Conservation (phyloP, 345 rosid genomes). For the Lumnitzera racemosa region DNA sequence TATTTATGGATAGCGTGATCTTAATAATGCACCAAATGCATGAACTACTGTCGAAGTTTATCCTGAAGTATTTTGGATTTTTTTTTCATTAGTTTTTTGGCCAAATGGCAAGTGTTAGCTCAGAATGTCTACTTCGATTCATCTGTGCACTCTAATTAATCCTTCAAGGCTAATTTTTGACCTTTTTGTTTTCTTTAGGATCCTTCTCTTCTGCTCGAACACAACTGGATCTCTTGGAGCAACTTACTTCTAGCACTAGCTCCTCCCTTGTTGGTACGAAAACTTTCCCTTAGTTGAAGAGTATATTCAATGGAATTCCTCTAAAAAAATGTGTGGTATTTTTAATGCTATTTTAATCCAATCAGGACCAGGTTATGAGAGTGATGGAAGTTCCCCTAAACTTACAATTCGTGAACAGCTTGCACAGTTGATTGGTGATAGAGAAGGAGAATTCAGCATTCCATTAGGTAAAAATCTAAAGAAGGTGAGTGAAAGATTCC, state of each 20-base stretch:
- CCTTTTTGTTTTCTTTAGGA: conserved; percentile 22
- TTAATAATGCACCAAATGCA: no score
- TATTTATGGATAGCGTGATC: no score
- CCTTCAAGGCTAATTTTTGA: no score
- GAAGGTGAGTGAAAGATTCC: conserved; percentile 69
- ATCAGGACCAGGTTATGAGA: conserved; percentile 36
- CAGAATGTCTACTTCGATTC: no score
- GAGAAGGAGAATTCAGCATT: conserved; percentile 67
- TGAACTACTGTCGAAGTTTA: no score
- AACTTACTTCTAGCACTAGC: conserved; percentile 42
- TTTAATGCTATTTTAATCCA: background rate
- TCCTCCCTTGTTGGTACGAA: conserved; percentile 47
- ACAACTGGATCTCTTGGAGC: conserved; percentile 69
- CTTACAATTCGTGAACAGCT: conserved; percentile 66
- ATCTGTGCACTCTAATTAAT: no score
- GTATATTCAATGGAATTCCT: no score
- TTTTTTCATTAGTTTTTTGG: no score
- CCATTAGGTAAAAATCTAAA: conserved; percentile 70
- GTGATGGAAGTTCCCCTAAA: conserved; percentile 39
- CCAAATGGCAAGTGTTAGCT: no score
- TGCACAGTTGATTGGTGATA: conserved; percentile 45
- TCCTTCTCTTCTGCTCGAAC: conserved; percentile 61
- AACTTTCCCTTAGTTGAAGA: background rate
- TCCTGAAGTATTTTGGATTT: no score
- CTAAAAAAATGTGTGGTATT: background rate